Base-by-base conservation (phyloP, 441 rosid species). In the Jatropha multifida region DNA sequence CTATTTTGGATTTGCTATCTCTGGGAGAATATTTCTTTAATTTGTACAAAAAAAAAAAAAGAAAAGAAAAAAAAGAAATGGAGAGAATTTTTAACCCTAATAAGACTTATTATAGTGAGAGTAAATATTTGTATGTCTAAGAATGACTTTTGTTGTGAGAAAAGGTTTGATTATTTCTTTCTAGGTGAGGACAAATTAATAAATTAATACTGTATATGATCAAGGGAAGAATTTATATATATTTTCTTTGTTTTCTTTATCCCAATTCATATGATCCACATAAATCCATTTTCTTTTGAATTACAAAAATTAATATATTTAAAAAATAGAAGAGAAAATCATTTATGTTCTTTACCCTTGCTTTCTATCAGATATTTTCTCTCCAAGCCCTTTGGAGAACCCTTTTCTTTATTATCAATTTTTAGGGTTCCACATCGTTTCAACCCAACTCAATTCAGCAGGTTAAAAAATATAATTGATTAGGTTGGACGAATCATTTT, bases 81-180 rank as follows among this genome's bases (percentile, higher is more conserved):
- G 5, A 10, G 55, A 52, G n/a, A 52, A 15, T 15, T 14, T 8
- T 61, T 32, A 17, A 15, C 42, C 23, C 13, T 49, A 62, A 37
- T 63, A 73, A 73, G 62, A 27, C 58, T 42, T 46, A 51, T 55
- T 17, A 13, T 37, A 14, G 9, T 73, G 32, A 72, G 65, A 72
- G 56, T 72, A 44, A 72, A 46, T 73, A 38, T 42, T 42, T 52
- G 56, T 15, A 52, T 49, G 68, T 63, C 46, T 51, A 18, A 65
- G 42, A 65, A 55, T 32, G 71, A 44, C 2, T 74, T 74, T 65
- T 63, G 58, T 38, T 54, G 1, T 15, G 20, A 65, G 8, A 40
- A 18, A 71, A 54, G 6, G 9, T 71, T 66, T 74, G n/a, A 23
- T 74, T 74, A 5, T 66, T 74, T 74, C 66, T 66, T 56, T 74